Evolutionary conservation across 495 filamentous ascomycete species (phyloP).

Genomic region (Thermothielavioides terrestris): DNA sequence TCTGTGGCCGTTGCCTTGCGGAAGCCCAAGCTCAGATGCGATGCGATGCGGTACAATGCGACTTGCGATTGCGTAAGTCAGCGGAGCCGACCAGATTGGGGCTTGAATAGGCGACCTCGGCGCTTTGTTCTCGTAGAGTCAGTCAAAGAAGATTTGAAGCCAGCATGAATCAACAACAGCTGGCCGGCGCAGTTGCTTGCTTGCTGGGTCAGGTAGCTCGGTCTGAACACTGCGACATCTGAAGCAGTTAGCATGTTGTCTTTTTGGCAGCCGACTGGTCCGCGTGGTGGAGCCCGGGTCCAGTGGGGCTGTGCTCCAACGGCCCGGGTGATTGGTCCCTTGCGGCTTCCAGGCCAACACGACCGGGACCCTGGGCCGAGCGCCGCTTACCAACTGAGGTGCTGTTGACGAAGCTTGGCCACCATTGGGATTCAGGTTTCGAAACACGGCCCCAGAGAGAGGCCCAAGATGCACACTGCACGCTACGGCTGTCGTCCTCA

Average conservation of each 20-base stretch:
- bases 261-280: slow-evolving; percentile 3
- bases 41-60: background rate
- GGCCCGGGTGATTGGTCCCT: slow-evolving; percentile 1
- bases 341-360: slow-evolving; percentile 6
- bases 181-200: background rate
- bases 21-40: background rate
- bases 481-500: too few species aligned
- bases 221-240: background rate
- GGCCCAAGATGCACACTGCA: too few species aligned
- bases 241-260: slow-evolving; percentile 9
- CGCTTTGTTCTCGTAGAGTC: slow-evolving; percentile 6
- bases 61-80: background rate
- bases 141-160: background rate
- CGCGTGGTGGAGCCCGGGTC: slow-evolving; percentile 5
- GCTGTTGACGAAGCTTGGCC: background rate
- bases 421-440: background rate
- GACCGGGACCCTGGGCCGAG: background rate
- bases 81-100: background rate
- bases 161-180: too few species aligned
- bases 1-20: background rate
- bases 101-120: background rate
- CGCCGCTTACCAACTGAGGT: slow-evolving; percentile 2
- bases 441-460: too few species aligned
- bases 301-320: background rate
- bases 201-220: background rate